Evolutionary conservation across 2,329 filamentous ascomycete species (phyloP).

Genomic region (Neocatenulostroma microsporum): DNA sequence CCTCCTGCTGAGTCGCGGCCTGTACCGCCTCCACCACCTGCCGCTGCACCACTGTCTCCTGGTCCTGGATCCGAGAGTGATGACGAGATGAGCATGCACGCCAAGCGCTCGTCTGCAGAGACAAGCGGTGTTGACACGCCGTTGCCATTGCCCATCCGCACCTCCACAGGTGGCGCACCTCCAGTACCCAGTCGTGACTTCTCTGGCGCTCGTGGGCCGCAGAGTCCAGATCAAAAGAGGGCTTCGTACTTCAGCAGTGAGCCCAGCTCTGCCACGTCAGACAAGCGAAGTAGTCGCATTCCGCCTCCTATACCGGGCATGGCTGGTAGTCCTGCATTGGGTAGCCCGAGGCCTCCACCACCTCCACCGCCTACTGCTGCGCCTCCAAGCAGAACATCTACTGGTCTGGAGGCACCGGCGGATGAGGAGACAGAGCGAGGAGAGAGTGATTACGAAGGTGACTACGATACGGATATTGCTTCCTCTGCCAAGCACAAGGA

Average conservation of each 20-base stretch:
- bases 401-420: constrained; percentile 16
- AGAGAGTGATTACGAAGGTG: constrained; percentile 89
- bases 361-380: constrained; percentile 37
- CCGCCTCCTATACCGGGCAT: constrained; percentile 28
- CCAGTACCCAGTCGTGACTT: too few species aligned
- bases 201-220: too few species aligned
- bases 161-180: constrained; percentile 29
- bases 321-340: constrained; percentile 27
- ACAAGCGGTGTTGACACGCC: constrained; percentile 23
- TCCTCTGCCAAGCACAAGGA: constrained; percentile 92
- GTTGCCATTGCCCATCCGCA: constrained; percentile 25
- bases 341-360: constrained; percentile 36
- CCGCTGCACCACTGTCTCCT: constrained; percentile 46
- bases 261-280: constrained; percentile 26
- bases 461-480: constrained; percentile 96
- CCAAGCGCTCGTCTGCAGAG: constrained; percentile 35
- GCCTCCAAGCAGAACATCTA: constrained; percentile 30
- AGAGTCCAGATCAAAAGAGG: constrained; percentile 30
- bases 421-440: constrained; percentile 62
- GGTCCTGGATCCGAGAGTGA: constrained; percentile 80
- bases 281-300: constrained; percentile 30
- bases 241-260: constrained; percentile 36
- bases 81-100: constrained; percentile 63
- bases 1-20: constrained; percentile 45
- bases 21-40: constrained; percentile 46